phyloP scores from a whole-genome alignment of 257 asterid genomes.

The Orobanche coerulescens region DNA sequence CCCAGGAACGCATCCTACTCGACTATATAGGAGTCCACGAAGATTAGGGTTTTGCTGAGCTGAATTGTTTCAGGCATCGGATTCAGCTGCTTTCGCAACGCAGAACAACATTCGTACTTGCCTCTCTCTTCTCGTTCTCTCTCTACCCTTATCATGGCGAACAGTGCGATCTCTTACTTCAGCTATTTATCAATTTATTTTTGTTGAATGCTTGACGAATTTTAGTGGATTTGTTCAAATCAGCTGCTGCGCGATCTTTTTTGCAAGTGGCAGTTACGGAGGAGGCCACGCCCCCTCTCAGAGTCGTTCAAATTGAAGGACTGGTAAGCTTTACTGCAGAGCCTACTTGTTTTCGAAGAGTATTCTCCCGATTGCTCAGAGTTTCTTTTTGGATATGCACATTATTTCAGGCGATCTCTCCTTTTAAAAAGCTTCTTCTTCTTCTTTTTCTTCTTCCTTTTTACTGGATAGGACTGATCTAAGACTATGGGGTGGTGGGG shows the following conservation, averaged over 20 bases:
- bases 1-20: too few relatives aligned
- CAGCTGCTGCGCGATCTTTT: conserved; percentile 67
- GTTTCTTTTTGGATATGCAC: not conserved
- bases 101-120: not conserved
- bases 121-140: not conserved
- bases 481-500: not conserved
- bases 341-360: not conserved
- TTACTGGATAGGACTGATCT: too few relatives aligned
- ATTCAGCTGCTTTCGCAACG: conserved; percentile 10
- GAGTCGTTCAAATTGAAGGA: conserved; percentile 98
- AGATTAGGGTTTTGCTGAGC: conserved; percentile 22
- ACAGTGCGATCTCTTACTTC: conserved; percentile 16
- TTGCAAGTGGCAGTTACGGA: conserved; percentile 85
- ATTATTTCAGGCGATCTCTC: not conserved
- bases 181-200: not conserved
- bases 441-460: too few relatives aligned
- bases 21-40: not conserved
- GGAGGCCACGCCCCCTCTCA: conserved; percentile 78
- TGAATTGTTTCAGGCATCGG: not conserved
- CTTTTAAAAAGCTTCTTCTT: too few relatives aligned
- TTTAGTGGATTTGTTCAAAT: conserved; percentile 6
- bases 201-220: not conserved
- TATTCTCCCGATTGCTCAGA: not conserved
- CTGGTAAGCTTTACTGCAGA: conserved; percentile 38
- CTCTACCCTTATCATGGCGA: conserved; percentile 24